Conservation (phyloP, 164 flowering plant species). For the Aristolochia contorta region DNA sequence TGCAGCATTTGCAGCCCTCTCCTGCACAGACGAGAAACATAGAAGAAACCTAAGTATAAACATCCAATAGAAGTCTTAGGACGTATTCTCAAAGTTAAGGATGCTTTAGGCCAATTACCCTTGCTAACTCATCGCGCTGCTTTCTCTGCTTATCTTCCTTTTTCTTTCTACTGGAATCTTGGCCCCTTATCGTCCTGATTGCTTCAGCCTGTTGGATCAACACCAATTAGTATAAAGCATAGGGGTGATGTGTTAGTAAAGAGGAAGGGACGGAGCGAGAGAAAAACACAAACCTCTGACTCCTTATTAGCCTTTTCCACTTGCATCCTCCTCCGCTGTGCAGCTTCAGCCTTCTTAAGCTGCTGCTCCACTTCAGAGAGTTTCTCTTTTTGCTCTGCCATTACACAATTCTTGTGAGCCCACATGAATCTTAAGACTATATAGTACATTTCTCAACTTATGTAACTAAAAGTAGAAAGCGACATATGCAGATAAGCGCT, state of each 20-base stretch:
- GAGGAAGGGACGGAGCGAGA: background rate
- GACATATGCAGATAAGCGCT: background rate
- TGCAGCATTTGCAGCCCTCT: constrained; percentile 64
- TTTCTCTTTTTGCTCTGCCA: constrained; percentile 81
- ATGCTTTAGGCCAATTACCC: constrained; percentile 35
- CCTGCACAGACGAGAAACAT: constrained; percentile 31
- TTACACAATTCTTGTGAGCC: background rate
- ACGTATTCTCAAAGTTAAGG: background rate
- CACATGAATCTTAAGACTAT: too few relatives aligned
- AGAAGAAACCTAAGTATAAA: background rate
- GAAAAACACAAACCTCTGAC: constrained; percentile 49
- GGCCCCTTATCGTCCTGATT: constrained; percentile 86
- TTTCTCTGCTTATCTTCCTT: constrained; percentile 76
- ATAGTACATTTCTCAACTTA: too few relatives aligned
- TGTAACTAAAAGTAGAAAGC: background rate
- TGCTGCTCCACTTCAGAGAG: constrained; percentile 90
- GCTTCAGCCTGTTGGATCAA: constrained; percentile 73
- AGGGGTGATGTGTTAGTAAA: background rate
- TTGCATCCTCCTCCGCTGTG: constrained; percentile 85
- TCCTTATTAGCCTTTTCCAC: constrained; percentile 86
- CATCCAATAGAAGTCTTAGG: too few relatives aligned
- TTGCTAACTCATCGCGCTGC: constrained; percentile 78
- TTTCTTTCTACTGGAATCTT: constrained; percentile 87
- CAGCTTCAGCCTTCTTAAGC: constrained; percentile 92
- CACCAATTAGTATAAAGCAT: background rate